Percentiles rank a stretch among this genome's conserved stretches.
phyloP scores from a whole-genome alignment of 2,329 filamentous ascomycete genomes.

The Xylaria sp. region DNA sequence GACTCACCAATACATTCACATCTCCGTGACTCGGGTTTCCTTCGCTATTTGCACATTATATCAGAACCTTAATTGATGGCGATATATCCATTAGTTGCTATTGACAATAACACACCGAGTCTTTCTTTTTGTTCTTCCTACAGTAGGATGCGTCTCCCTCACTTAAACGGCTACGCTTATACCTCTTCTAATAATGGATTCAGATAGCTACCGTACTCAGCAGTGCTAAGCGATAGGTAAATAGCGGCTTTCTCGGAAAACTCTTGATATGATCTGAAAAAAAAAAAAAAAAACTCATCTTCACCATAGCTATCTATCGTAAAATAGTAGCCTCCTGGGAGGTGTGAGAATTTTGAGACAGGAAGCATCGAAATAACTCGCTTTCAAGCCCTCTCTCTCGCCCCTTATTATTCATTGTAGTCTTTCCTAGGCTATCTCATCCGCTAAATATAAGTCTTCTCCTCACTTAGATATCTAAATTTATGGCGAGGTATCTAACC shows the following conservation, averaged over 20 bases:
- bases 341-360: not conserved
- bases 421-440: too few relatives aligned
- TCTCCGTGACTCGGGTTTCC: conserved; percentile 4
- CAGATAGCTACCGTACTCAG: not conserved
- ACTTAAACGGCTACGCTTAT: not conserved
- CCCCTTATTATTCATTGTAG: too few relatives aligned
- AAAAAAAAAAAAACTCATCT: conserved; percentile 1
- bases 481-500: too few relatives aligned
- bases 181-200: not conserved
- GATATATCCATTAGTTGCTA: not conserved
- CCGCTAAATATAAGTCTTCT: too few relatives aligned
- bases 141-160: not conserved
- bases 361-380: too few relatives aligned
- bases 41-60: not conserved
- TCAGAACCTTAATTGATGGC: too few relatives aligned
- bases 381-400: too few relatives aligned
- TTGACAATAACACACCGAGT: not conserved
- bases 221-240: not conserved
- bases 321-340: not conserved
- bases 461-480: too few relatives aligned
- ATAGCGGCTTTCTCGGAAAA: not conserved
- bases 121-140: too few relatives aligned
- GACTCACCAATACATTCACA: not conserved
- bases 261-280: not conserved
- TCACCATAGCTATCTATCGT: not conserved